A percentile compares a stretch with the other conserved stretches of the same genome.
Conservation (phyloP, 2,329 filamentous ascomycete genomes). For the Emericellopsis cladophorae region DNA sequence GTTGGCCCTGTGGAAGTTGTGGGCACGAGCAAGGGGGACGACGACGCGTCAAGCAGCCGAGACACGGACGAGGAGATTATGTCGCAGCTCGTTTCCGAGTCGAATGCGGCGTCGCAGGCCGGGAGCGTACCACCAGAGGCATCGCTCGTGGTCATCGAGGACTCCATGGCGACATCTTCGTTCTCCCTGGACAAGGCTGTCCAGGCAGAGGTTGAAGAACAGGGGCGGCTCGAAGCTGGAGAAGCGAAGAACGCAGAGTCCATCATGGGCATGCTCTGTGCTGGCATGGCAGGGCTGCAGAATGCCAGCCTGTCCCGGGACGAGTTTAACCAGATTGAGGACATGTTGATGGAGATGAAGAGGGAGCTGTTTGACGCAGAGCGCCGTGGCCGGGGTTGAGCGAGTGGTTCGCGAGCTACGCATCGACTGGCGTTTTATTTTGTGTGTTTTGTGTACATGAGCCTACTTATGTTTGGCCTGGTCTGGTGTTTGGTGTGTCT, state of each 20-base stretch:
- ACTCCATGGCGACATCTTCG: slow-evolving; percentile 7
- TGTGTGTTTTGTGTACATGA: too few species aligned
- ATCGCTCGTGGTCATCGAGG: slow-evolving; percentile 4
- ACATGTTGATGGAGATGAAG: slow-evolving; percentile 69
- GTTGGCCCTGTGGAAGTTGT: neutral
- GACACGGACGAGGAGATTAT: slow-evolving; percentile 27
- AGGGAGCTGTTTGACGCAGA: slow-evolving; percentile 61
- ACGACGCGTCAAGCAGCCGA: slow-evolving; percentile 3
- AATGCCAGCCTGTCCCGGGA: slow-evolving; percentile 46
- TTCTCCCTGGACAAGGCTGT: too few species aligned
- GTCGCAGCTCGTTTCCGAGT: slow-evolving; percentile 27
- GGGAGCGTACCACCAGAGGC: slow-evolving; percentile 5
- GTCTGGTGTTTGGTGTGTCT: too few species aligned
- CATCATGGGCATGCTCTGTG: slow-evolving; percentile 19
- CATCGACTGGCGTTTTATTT: too few species aligned
- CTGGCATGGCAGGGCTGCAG: slow-evolving; percentile 42
- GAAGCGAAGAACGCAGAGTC: slow-evolving; percentile 5
- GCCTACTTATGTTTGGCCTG: too few species aligned
- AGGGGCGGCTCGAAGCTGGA: neutral
- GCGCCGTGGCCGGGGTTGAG: slow-evolving; percentile 31
- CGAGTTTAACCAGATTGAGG: slow-evolving; percentile 61
- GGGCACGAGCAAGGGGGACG: slow-evolving; percentile 3
- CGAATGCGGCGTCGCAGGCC: slow-evolving; percentile 22
- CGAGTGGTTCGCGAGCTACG: neutral
- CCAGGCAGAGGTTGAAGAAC: neutral